These are phyloP conservation scores for Diutina mesorugosa DNA, from an alignment of 1,139 yeast species.

Conservation along the genomic window DNA sequence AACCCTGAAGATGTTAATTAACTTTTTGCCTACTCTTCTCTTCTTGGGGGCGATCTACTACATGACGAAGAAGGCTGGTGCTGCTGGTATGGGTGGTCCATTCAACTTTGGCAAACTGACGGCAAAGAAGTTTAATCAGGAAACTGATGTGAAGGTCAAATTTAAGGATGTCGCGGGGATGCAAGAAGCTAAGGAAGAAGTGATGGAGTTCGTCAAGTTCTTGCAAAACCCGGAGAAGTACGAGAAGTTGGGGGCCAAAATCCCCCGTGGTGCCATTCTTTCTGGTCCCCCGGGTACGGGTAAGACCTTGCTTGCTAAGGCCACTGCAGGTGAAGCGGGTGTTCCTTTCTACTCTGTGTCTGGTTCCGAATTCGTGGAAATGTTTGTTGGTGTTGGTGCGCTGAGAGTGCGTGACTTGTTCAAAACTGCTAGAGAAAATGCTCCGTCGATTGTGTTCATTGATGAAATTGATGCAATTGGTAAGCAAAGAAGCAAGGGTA, in stretches of 20 bases:
- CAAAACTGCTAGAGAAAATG: constrained; percentile 81
- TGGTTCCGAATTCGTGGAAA: constrained; percentile 97
- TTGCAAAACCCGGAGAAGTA: constrained; percentile 81
- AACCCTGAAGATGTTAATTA: constrained; percentile 46
- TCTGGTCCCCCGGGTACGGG: constrained; percentile 99
- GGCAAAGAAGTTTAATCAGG: constrained; percentile 87
- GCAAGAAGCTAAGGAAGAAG: constrained; percentile 95
- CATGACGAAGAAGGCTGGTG: constrained; percentile 36
- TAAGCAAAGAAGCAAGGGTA: constrained; percentile 77
- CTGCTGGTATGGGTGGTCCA: constrained; percentile 48
- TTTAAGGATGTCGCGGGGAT: constrained; percentile 96
- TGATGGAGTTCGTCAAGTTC: constrained; percentile 93
- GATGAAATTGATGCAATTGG: constrained; percentile 99
- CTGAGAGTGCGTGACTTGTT: constrained; percentile 92
- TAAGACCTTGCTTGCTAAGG: constrained; percentile 93
- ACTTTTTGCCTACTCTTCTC: constrained; percentile 73
- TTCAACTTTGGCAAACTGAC: constrained; percentile 75
- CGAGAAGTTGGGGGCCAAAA: constrained; percentile 88
- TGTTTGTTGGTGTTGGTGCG: constrained; percentile 99
- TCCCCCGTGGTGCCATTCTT: constrained; percentile 93
- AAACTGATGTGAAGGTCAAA: constrained; percentile 75
- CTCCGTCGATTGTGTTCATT: constrained; percentile 87
- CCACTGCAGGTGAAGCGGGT: constrained; percentile 98
- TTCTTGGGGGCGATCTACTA: constrained; percentile 79
- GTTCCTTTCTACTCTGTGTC: constrained; percentile 92